Evolutionary conservation across 495 filamentous ascomycete genomes (phyloP), one percentile per base, ranked within the genome.

Genomic region (Penicillium crystallinum): DNA sequence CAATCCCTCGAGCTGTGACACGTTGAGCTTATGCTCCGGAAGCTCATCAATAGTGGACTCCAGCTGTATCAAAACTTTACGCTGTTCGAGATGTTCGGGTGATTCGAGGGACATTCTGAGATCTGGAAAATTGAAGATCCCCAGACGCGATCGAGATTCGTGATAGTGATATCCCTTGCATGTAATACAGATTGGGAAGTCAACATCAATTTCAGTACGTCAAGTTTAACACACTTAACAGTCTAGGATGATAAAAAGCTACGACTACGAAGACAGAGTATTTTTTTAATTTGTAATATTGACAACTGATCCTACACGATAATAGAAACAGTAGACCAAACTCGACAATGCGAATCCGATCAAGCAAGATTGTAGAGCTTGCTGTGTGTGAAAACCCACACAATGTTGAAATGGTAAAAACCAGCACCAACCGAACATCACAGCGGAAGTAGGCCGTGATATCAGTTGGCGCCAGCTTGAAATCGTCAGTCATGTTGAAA

Each of bases 401-500:
- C 61, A 64, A 59, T 61, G 59, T 60, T 65, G 59, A 65, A 68
- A 68, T 58, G 53, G 58, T 65, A 42, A 34, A 42, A 33, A 2
- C 37, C 47, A 58, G 62, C 68, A 63, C 58, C 63, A 73, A 76
- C 69, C 76, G 49, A 49, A 58, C 78, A 34, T 14, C 48, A 34
- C 9, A 12, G 15, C 37, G 29, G 14, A 23, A 48, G 33, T 48
- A 48, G 46, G 46, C 7, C 22, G 5, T 31, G 29, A 42, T 23
- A 14, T 22, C 14, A 23, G 37, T 30, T 8, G 25, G 25, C 39
- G 30, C 77, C 72, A 80, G 79, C 73, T 79, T 79, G 74, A 82
- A 76, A 82, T 81, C 77, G 79, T 80, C 67, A 73, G 59, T 63
- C 46, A 75, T 80, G 74, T 79, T 77, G 73, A 79, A 77, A 69